phyloP scores from a whole-genome alignment of 345 rosid species.

The Psidium friedrichsthalianum region DNA sequence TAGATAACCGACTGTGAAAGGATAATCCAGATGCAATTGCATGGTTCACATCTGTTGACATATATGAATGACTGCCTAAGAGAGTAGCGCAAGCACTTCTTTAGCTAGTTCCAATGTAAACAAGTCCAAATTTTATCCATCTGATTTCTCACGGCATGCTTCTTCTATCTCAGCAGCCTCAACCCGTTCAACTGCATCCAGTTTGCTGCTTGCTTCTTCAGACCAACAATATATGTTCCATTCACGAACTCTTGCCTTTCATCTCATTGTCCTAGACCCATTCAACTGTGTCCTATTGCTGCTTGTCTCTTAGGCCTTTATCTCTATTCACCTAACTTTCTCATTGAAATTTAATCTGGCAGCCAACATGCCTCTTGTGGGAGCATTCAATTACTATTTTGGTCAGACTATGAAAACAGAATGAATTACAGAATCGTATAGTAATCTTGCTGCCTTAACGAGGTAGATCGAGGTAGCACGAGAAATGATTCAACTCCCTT shows the following conservation, averaged over 20 bases:
- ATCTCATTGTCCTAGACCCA: background rate
- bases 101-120: background rate
- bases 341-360: background rate
- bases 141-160: background rate
- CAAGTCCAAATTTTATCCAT: background rate
- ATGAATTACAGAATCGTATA: background rate
- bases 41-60: background rate
- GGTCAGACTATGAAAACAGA: background rate
- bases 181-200: background rate
- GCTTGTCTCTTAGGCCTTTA: background rate
- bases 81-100: background rate
- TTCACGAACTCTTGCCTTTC: background rate
- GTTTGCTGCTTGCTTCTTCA: background rate
- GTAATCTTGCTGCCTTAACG: background rate
- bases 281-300: background rate
- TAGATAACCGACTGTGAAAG: background rate
- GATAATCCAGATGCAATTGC: background rate
- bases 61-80: background rate
- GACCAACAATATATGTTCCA: background rate
- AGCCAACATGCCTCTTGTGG: background rate
- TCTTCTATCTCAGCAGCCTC: background rate
- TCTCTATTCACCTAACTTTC: background rate
- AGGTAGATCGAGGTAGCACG: background rate
- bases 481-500: background rate
- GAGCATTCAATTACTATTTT: background rate